Base-by-base conservation (phyloP, 805 yeast genomes). In the Candida multigemmis region DNA sequence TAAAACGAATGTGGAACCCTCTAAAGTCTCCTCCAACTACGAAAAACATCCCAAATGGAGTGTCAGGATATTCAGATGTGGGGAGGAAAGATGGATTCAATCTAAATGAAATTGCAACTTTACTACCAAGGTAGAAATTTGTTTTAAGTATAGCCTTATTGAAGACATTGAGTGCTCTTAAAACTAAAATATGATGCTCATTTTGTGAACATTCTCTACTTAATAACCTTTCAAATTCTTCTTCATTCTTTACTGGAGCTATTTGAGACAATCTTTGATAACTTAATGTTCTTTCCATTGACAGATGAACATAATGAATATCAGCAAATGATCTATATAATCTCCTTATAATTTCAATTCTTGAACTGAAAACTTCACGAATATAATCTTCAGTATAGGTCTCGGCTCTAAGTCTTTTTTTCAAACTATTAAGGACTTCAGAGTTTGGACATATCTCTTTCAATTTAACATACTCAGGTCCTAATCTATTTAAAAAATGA, bases 1-100 rank as follows among this genome's bases (percentile, higher is more conserved):
- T 76, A 63, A 89, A 89, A 56, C 98, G 73, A 36, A 91, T 79
- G 52, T 89, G 98, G 80, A 89, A 91, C 14, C 96, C 98, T 54
- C 96, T 74, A 60, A 89, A 89, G 49, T 91, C 96, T 37, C 86
- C 82, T 36, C 98, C 98, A 37, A 91, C 95, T 33, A 87, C 81
- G 41, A 89, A 77, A 61, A 89, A 89, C 79, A 89, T 82, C 38
- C 97, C 98, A 48, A 65, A 91, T 30, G 96, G 93, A 23, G 79
- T 80, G 40, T 84, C 89, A 21, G 96, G 94, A 53, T 87, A 89
- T 61, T 89, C 98, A 16, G 74, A 56, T 30, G 53, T 53, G 24
- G 97, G 96, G 55, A 89, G 69, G 60, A 87, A 81, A 11, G 75
- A 59, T 19, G 98, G 94, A 46, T 85, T 70, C 46, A 91, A 69